Evolutionary conservation across 2,329 filamentous ascomycete genomes (phyloP).

Genomic region (Cryphonectria nitschkei): DNA sequence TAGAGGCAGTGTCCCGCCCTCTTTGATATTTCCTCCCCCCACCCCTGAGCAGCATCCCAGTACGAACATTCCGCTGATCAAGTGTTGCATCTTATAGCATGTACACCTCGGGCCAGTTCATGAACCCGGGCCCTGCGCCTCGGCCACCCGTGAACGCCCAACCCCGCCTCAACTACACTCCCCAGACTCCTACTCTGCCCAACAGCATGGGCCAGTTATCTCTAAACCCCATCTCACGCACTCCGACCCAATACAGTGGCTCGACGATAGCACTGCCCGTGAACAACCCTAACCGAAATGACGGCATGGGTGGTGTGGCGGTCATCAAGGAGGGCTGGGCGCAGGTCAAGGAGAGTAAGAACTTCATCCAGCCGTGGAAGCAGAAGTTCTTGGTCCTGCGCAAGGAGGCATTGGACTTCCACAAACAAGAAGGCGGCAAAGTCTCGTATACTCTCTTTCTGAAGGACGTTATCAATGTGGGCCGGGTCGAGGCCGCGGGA

Average conservation of each 20-base stretch:
- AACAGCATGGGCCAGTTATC: constrained; percentile 81
- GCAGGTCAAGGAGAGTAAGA: constrained; percentile 87
- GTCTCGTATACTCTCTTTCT: constrained; percentile 83
- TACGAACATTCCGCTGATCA: constrained; percentile 23
- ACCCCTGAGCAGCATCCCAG: constrained; percentile 6
- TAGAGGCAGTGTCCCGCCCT: constrained; percentile 10
- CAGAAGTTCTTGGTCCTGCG: constrained; percentile 90
- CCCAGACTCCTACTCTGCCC: constrained; percentile 68
- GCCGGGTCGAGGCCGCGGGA: constrained; percentile 86
- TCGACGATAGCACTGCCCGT: constrained; percentile 76
- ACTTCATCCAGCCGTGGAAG: constrained; percentile 84
- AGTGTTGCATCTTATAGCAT: constrained; percentile 44
- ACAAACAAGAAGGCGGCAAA: constrained; percentile 89
- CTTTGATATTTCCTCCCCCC: background rate
- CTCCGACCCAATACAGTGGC: constrained; percentile 66
- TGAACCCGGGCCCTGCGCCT: constrained; percentile 96
- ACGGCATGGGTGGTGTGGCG: constrained; percentile 69
- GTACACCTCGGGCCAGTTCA: constrained; percentile 73
- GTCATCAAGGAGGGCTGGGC: constrained; percentile 83
- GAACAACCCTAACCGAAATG: constrained; percentile 44
- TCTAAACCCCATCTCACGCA: constrained; percentile 68
- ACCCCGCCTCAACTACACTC: constrained; percentile 79
- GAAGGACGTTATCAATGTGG: constrained; percentile 86
- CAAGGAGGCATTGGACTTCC: constrained; percentile 91
- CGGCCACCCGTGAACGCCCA: constrained; percentile 75